Evolutionary conservation across 495 filamentous ascomycete species (phyloP), one percentile per base, ranked within the genome.

Genomic region (Lichina pygmaea): DNA sequence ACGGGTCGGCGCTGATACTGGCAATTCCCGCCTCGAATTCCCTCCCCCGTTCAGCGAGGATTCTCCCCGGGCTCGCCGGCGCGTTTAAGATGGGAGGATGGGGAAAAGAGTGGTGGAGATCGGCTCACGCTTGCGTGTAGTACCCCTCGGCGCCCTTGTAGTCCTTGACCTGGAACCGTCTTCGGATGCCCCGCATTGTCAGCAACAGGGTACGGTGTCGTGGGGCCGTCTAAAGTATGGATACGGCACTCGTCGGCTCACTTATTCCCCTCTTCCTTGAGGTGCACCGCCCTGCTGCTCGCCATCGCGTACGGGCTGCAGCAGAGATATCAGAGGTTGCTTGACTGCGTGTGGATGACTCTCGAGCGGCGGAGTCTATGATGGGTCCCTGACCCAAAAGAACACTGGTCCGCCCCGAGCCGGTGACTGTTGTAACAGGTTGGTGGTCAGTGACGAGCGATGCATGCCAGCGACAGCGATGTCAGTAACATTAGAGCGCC

Each of bases 41-140:
- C 24, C 24, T 24, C 4, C 24, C 24, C 24, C 24, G 24, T 24
- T 24, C 24, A 24, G 24, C 24, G 24, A 24, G 4, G 24, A 24
- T 24, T 24, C 24, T 24, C 24, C 24, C 24, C 24, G 24, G 24
- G 24, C 33, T 24, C 31, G 45, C 42, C 24, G 46, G 0, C 12
- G 16, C 31, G 38, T 11, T 41, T 15, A 5, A 24, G 3, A 41
- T 8, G 33, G 37, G 32, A n/a, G 30, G n/a, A 13, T 44, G n/a
- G 24, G 36, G 34, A 16, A 32, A 34, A 24, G 42, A 34, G 13
- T 39, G 36, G 2, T 39, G 39, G 46, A 41, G 44, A 44, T 31
- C 13, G 24, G 59, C 73, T 58, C 65, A 85, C 81, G 86, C 86
- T 66, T 89, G 76, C 9, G 81, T 82, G 60, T 86, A 95, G 46